These are phyloP conservation scores for Adenanthera pavonina DNA, from an alignment of 306 rosid species.

Conservation along the genomic window DNA sequence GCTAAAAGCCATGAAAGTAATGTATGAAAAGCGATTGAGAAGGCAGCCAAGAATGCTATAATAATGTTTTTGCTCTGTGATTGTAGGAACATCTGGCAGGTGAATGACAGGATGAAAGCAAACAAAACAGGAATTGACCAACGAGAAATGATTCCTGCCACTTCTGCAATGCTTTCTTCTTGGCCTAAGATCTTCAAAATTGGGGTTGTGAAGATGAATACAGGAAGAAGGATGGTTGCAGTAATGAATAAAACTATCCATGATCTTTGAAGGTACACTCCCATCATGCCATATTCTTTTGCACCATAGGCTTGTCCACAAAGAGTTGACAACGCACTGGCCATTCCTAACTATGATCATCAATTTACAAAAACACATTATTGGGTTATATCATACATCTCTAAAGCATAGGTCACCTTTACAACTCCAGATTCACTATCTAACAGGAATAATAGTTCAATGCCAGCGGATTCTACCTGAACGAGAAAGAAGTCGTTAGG, in stretches of 20 bases:
- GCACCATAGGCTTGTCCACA: slow-evolving; percentile 74
- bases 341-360: slow-evolving; percentile 49
- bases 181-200: slow-evolving; percentile 43
- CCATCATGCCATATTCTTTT: slow-evolving; percentile 52
- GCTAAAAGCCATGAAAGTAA: slow-evolving; percentile 52
- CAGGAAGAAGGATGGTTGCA: slow-evolving; percentile 41
- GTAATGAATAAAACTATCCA: slow-evolving; percentile 45
- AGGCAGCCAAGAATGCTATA: slow-evolving; percentile 50
- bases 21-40: slow-evolving; percentile 33
- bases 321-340: slow-evolving; percentile 55
- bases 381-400: not conserved
- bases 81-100: slow-evolving; percentile 52
- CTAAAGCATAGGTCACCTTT: not conserved
- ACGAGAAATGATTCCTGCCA: slow-evolving; percentile 44
- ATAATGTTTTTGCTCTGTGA: slow-evolving; percentile 58
- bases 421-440: not conserved
- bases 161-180: slow-evolving; percentile 34
- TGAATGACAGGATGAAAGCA: slow-evolving; percentile 43
- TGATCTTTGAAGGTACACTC: slow-evolving; percentile 62
- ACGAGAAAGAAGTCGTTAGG: not conserved
- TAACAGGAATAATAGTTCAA: no score
- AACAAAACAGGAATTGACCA: slow-evolving; percentile 42
- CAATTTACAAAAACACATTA: not conserved
- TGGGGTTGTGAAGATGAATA: slow-evolving; percentile 54
- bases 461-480: not conserved